phyloP scores from a whole-genome alignment of 2,329 filamentous ascomycete genomes.

The Stylonectria norvegica region DNA sequence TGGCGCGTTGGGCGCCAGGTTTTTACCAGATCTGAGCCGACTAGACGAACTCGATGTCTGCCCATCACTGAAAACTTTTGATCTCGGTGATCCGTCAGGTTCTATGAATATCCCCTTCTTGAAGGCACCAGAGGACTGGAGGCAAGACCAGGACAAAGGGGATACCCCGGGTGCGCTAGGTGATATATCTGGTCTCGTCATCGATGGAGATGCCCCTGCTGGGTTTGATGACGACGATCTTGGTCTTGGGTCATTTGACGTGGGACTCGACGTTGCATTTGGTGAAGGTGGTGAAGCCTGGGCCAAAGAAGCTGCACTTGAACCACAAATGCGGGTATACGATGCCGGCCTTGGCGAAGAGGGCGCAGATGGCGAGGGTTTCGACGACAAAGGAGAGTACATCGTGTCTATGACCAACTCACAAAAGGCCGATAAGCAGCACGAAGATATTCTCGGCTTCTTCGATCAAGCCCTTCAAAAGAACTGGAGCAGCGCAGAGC shows the following conservation, averaged over 20 bases:
- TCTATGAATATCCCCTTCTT: conserved; percentile 89
- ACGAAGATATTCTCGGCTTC: conserved; percentile 95
- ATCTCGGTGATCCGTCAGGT: conserved; percentile 80
- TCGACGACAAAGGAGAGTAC: conserved; percentile 64
- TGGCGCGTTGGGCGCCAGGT: conserved; percentile 64
- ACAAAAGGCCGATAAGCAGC: conserved; percentile 62
- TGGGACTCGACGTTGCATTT: conserved; percentile 74
- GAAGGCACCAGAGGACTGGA: conserved; percentile 84
- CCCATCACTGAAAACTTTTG: conserved; percentile 89
- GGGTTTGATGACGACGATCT: conserved; percentile 73
- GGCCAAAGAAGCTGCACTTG: conserved; percentile 83
- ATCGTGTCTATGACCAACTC: conserved; percentile 73
- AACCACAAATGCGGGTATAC: conserved; percentile 81
- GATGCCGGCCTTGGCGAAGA: conserved; percentile 61
- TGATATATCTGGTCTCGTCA: conserved; percentile 75
- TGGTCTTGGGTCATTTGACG: conserved; percentile 67
- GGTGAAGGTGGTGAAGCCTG: conserved; percentile 95
- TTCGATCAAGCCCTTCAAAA: conserved; percentile 96
- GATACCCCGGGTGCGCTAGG: conserved; percentile 51
- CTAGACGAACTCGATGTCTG: conserved; percentile 90
- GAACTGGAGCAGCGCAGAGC: conserved; percentile 97
- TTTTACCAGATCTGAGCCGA: conserved; percentile 75
- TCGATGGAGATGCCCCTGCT: conserved; percentile 80
- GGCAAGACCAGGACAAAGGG: conserved; percentile 64
- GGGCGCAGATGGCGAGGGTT: conserved; percentile 34